A percentile compares a stretch with the other conserved stretches of the same genome.
Conservation (phyloP, 1,284 basidiomycete species). For the Psilocybe mexicana region DNA sequence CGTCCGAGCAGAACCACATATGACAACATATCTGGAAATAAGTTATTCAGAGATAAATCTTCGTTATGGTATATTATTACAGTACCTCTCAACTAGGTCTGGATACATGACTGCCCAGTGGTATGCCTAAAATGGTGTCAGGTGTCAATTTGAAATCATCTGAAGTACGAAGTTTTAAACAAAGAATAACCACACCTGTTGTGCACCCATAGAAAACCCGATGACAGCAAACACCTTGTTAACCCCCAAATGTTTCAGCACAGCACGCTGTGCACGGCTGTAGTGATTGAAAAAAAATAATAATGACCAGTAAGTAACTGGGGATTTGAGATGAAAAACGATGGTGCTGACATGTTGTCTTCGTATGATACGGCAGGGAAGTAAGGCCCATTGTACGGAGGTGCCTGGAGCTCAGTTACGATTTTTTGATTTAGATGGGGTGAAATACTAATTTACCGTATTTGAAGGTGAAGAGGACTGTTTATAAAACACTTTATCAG, state of each 20-base stretch:
- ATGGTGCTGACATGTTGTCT: conserved; percentile 52
- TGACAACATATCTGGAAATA: conserved; percentile 43
- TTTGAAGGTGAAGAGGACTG: conserved; percentile 65
- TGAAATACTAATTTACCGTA: conserved; percentile 36
- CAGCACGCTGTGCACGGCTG: conserved; percentile 57
- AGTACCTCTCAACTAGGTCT: conserved; percentile 52
- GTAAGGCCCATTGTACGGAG: conserved; percentile 48
- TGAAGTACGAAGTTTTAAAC: background rate
- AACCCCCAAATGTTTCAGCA: conserved; percentile 50
- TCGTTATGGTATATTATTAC: background rate
- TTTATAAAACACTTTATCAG: conserved; percentile 8
- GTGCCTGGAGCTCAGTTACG: conserved; percentile 30
- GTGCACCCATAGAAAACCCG: conserved; percentile 66
- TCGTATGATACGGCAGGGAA: conserved; percentile 53
- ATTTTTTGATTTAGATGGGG: no score
- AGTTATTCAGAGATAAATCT: background rate
- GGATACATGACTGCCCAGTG: conserved; percentile 64
- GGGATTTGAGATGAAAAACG: background rate
- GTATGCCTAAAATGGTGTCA: conserved; percentile 43
- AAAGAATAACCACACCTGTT: conserved; percentile 39
- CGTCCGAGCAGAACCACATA: conserved; percentile 62
- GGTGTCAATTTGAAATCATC: background rate
- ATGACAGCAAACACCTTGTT: conserved; percentile 51
- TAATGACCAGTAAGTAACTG: background rate
- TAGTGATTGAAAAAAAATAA: background rate